A percentile compares a stretch with the other conserved stretches of the same genome.
Conservation (phyloP, 139 green algal genomes). For the Chlamydomonas asymmetrica region DNA sequence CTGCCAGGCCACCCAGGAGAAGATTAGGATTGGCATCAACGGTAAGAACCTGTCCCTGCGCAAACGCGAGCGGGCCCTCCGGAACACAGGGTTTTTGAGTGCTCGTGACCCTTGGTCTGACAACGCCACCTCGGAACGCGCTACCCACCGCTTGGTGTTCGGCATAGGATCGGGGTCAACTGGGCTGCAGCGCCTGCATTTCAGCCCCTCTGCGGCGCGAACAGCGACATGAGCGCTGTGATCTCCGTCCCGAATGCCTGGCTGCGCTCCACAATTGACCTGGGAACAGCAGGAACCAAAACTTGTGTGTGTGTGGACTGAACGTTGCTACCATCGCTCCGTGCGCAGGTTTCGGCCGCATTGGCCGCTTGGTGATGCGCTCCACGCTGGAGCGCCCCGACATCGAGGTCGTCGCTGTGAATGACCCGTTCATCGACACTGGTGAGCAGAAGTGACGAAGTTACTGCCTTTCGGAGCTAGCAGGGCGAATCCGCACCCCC, state of each 20-base stretch:
- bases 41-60: constrained; percentile 45
- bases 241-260: not conserved
- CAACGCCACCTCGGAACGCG: not conserved
- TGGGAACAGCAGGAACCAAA: not conserved
- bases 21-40: constrained; percentile 88
- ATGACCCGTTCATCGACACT: constrained; percentile 92
- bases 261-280: not conserved
- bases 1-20: constrained; percentile 38
- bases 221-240: not conserved
- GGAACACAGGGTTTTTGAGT: not conserved
- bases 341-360: constrained; percentile 90
- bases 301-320: not conserved
- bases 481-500: constrained; percentile 15
- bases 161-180: not conserved
- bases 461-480: no score
- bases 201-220: no score
- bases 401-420: constrained; percentile 86
- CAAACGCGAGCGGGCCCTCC: not conserved
- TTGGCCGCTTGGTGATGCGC: constrained; percentile 75
- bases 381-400: constrained; percentile 69
- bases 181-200: not conserved
- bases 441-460: no score
- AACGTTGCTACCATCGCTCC: no score
- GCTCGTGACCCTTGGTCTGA: not conserved
- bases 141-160: not conserved